Percentiles rank a stretch among this genome's conserved stretches.
These are phyloP conservation scores for Rosa multiflora DNA, from an alignment of 306 rosid species.

Conservation along the genomic window DNA sequence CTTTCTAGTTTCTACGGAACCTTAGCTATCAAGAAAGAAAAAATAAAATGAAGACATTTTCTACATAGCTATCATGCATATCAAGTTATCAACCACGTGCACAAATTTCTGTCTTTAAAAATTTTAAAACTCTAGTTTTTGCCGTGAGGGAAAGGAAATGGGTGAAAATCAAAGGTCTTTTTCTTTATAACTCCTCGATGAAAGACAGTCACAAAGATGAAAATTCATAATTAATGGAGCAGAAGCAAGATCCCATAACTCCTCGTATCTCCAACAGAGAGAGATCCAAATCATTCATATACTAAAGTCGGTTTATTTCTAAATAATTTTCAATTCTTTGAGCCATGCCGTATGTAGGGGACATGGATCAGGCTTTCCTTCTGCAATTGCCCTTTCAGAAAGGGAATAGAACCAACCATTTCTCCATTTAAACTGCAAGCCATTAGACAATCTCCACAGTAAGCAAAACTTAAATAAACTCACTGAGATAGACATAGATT, in stretches of 20 bases:
- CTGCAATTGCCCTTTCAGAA: constrained; percentile 58
- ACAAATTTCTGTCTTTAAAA: not conserved
- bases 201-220: not conserved
- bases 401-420: constrained; percentile 91
- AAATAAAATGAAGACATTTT: no score
- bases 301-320: constrained; percentile 1
- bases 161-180: not conserved
- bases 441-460: constrained; percentile 18
- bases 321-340: constrained; percentile 63
- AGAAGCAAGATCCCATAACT: not conserved
- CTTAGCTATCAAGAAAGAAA: no score
- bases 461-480: not conserved
- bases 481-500: not conserved
- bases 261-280: not conserved
- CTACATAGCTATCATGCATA: not conserved
- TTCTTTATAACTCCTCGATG: not conserved
- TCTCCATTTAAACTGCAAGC: constrained; percentile 88
- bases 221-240: not conserved
- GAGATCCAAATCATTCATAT: not conserved
- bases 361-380: constrained; percentile 87
- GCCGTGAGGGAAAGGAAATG: no score
- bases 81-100: not conserved
- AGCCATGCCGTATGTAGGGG: constrained; percentile 85
- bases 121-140: not conserved
- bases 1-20: no score